A percentile compares a stretch with the other conserved stretches of the same genome.
Evolutionary conservation across 192 early-diverging fungal genomes (phyloP).

Genomic region (Rhizoclosmatium sp.): DNA sequence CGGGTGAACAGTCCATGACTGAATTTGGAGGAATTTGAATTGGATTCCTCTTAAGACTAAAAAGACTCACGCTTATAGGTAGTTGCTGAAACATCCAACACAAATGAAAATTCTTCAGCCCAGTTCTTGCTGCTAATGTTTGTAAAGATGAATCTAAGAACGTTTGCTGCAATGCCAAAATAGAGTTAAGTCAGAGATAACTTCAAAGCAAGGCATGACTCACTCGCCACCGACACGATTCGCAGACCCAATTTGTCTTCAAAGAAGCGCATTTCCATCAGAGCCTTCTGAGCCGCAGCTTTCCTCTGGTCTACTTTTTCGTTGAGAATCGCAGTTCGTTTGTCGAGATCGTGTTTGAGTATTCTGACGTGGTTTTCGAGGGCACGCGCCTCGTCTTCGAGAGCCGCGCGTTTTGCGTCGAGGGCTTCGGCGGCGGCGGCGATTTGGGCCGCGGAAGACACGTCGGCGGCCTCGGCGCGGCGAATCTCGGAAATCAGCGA

Average conservation of each 20-base stretch:
- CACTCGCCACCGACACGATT: conserved; percentile 2
- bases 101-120: conserved; percentile 57
- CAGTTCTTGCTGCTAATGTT: conserved; percentile 66
- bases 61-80: too few species aligned
- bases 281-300: neutral
- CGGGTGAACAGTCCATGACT: conserved; percentile 64
- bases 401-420: neutral
- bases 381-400: neutral
- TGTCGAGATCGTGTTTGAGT: too few species aligned
- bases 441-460: too few species aligned
- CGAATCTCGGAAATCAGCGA: neutral
- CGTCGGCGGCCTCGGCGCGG: neutral
- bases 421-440: neutral
- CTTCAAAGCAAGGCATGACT: neutral
- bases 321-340: too few species aligned
- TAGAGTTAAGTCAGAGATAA: neutral
- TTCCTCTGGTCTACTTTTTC: neutral
- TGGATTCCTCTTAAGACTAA: too few species aligned
- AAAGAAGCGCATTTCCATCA: neutral
- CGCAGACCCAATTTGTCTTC: conserved; percentile 11
- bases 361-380: too few species aligned
- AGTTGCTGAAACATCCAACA: conserved; percentile 56
- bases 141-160: conserved; percentile 72
- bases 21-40: neutral
- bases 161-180: conserved; percentile 43